phyloP scores from a whole-genome alignment of 2,329 filamentous ascomycete genomes.

The Fusarium sp. region DNA sequence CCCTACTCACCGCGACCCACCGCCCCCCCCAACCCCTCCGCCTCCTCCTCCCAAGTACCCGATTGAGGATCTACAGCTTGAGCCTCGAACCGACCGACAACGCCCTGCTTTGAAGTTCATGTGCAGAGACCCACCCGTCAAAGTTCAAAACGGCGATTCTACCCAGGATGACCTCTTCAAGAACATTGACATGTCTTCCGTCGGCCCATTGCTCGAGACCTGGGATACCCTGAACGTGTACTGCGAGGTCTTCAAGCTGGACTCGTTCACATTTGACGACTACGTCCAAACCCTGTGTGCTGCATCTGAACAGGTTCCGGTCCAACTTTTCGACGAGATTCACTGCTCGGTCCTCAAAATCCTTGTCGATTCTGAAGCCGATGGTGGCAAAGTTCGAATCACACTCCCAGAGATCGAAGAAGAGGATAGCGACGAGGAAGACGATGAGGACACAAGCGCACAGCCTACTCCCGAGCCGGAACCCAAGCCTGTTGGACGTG shows the following conservation, averaged over 20 bases:
- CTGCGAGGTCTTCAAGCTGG: constrained; percentile 91
- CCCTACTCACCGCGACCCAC: constrained; percentile 51
- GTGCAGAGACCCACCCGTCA: constrained; percentile 71
- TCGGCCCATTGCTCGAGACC: constrained; percentile 87
- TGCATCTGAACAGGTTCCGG: constrained; percentile 77
- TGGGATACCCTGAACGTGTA: constrained; percentile 99
- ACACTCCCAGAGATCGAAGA: constrained; percentile 80
- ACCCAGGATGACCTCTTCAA: constrained; percentile 29
- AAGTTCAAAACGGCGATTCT: constrained; percentile 54
- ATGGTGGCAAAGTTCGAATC: constrained; percentile 84
- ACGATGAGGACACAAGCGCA: constrained; percentile 66
- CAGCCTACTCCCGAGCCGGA: constrained; percentile 78
- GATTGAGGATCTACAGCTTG: constrained; percentile 91
- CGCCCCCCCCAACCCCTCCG: constrained; percentile 71
- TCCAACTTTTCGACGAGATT: constrained; percentile 88
- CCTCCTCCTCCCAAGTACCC: constrained; percentile 91
- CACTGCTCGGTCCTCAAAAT: constrained; percentile 93
- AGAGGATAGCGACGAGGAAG: constrained; percentile 74
- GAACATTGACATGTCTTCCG: constrained; percentile 82
- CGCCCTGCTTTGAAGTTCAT: constrained; percentile 85
- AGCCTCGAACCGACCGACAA: constrained; percentile 72
- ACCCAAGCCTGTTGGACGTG: constrained; percentile 73
- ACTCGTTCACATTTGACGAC: constrained; percentile 98
- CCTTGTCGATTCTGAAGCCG: constrained; percentile 79
- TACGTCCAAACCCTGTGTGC: constrained; percentile 90